Evolutionary conservation across 257 asterid species (phyloP).

Genomic region (Jasminum sambac): DNA sequence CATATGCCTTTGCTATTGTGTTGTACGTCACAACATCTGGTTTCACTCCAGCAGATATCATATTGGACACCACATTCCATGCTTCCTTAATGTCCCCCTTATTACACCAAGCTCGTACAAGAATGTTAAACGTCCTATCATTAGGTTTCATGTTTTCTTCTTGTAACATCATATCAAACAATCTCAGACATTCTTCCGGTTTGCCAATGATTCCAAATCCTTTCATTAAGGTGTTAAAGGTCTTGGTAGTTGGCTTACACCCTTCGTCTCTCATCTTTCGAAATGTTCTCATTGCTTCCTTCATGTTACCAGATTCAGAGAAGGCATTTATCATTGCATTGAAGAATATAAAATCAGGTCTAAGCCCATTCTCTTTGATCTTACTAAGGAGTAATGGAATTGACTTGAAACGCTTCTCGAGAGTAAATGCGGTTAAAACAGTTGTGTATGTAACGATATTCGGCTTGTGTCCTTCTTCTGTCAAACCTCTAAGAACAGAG

Average conservation of each 20-base stretch:
- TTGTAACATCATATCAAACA: constrained; percentile 57
- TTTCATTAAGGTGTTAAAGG: constrained; percentile 80
- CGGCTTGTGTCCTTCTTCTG: constrained; percentile 89
- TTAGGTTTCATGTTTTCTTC: constrained; percentile 68
- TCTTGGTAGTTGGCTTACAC: constrained; percentile 81
- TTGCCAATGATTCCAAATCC: constrained; percentile 80
- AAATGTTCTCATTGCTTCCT: constrained; percentile 78
- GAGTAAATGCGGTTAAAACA: constrained; percentile 71
- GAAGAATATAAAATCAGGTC: constrained; percentile 89
- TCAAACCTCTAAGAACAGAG: constrained; percentile 54
- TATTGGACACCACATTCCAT: constrained; percentile 60
- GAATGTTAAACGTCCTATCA: constrained; percentile 84
- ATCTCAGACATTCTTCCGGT: constrained; percentile 81
- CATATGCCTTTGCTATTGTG: constrained; percentile 81
- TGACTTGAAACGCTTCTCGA: constrained; percentile 78
- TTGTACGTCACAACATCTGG: constrained; percentile 86
- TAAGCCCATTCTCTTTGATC: constrained; percentile 67
- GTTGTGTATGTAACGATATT: constrained; percentile 87
- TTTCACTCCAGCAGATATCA: constrained; percentile 64
- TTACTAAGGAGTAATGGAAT: constrained; percentile 68
- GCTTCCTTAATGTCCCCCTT: constrained; percentile 62
- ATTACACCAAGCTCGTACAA: constrained; percentile 85
- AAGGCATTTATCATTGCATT: constrained; percentile 93
- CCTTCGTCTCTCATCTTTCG: constrained; percentile 72
- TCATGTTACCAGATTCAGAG: constrained; percentile 84